Evolutionary conservation across 805 yeast genomes (phyloP), one percentile per base, ranked within the genome.

Genomic region (Priceomyces medius): DNA sequence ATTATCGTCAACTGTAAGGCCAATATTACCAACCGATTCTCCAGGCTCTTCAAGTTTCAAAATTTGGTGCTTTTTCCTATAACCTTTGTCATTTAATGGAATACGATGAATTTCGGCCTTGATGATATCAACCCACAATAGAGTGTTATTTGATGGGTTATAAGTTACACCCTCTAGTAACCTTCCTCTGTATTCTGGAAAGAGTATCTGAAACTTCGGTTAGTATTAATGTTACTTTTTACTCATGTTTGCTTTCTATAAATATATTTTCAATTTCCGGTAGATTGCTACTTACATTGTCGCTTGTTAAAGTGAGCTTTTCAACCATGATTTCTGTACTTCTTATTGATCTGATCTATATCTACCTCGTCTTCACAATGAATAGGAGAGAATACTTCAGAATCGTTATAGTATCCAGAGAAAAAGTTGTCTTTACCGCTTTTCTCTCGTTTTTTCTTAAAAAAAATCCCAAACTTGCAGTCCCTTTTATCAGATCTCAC

Each of bases 131-230:
- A 71, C 66, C 76, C 76, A 71, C 31, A 71, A 68, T 55, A 64
- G 70, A 0, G 83, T 64, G 51, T 78, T 67, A 53, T 79, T 79
- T 31, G 74, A 66, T 3, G 71, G 69, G 46, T 81, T 79, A 56
- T 80, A 83, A 2, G 85, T 76, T 49, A 83, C 65, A 13, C 90
- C 90, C 56, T 85, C 93, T 7, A 80, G 66, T 3, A 85, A 64
- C 41, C 84, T 47, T 39, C 74, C 79, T 50, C 68, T 54, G 61
- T 58, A 75, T 4, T 50, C 43, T 10, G 56, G 56, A 9, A 53
- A 38, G 5, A 59, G 46, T 6, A 58, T 40, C 43, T 33, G 34
- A 7, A 20, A 23, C 12, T 31, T 17, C 14, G 5, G 32, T 35
- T 35, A 35, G 37, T 31, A 35, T 14, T 28, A 17, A 14, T n/a